Evolutionary conservation across 139 green algal genomes (phyloP).

Genomic region (Picochlorum sp.): DNA sequence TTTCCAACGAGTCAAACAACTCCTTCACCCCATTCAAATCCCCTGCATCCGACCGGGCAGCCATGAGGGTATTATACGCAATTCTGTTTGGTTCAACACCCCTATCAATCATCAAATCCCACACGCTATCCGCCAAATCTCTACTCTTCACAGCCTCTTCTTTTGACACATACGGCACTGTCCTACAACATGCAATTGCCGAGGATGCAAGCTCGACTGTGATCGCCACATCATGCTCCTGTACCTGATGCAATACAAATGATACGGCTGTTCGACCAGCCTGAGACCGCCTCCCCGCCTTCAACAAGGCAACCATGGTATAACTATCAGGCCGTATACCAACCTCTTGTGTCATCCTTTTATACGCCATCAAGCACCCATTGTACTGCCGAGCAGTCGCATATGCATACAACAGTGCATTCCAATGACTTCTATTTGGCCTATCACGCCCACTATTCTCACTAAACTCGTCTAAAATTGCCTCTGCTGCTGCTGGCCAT

Average conservation of each 20-base stretch:
- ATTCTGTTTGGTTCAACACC: not conserved
- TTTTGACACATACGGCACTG: not conserved
- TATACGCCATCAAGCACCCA: slow-evolving; percentile 13
- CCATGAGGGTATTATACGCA: slow-evolving; percentile 10
- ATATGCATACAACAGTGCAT: slow-evolving; percentile 22
- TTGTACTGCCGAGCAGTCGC: not conserved
- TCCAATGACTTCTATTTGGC: slow-evolving; percentile 29
- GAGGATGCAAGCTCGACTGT: slow-evolving; percentile 13
- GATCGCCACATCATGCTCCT: slow-evolving; percentile 1
- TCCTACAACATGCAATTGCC: slow-evolving; percentile 15
- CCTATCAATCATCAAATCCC: not conserved
- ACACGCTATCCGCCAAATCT: not conserved
- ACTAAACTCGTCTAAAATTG: slow-evolving; percentile 14
- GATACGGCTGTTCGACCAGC: slow-evolving; percentile 7
- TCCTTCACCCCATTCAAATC: slow-evolving; percentile 5
- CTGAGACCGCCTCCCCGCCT: not conserved
- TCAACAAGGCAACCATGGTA: slow-evolving; percentile 20
- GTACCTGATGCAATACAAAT: slow-evolving; percentile 4
- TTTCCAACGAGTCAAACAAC: not conserved
- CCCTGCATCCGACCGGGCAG: not conserved
- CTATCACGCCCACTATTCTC: not conserved
- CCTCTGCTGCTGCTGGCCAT: slow-evolving; percentile 1
- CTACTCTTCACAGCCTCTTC: not conserved
- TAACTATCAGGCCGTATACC: slow-evolving; percentile 14
- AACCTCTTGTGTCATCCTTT: slow-evolving; percentile 3